Base-by-base conservation (phyloP, 1,139 yeast genomes). In the Hyphopichia fennica region DNA sequence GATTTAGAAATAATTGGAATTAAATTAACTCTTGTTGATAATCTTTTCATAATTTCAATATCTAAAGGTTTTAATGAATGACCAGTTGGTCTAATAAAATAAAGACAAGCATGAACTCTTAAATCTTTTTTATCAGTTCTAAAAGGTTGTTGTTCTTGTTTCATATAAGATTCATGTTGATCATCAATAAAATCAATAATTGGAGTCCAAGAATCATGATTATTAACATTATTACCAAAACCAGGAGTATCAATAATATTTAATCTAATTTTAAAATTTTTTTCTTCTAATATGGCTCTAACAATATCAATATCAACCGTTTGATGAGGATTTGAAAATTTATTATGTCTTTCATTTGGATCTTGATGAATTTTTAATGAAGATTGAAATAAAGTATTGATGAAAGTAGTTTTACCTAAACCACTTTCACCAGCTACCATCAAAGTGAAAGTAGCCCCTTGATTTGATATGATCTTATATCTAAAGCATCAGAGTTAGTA, bases 351-450 rank as follows among this genome's bases (percentile, higher is more conserved):
- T 45, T 76, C 71, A 48, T 74, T 71, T 53, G 83, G 79, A 53
- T 86, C 93, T 43, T 72, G 70, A 52, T 85, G 83, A 42, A 75
- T 74, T 58, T 84, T 83, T 53, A 86, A 73, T 31, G 80, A 67
- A 4, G 91, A 79, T 60, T 85, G 93, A 65, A 93, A 90, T 45
- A 93, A 73, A 4, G 99, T 93, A 75, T 93, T 93, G 65, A 93
- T 77, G 56, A 91, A 93, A 1, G 99, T 93, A 34, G 97, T 89
- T 65, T 93, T 85, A 48, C 97, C 98, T 41, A 90, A 74, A 5
- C 98, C 98, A 44, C 93, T 84, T 67, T 91, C 98, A 56, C 99
- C 99, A 37, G 95, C 95, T 35, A 93, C 85, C 97, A 93, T 89
- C 51, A 93, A 57, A 41, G 97, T 93, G 72, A 91, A 87, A 19